Conservation (phyloP, 768 basidiomycete species). For the Scleroderma citrinum region DNA sequence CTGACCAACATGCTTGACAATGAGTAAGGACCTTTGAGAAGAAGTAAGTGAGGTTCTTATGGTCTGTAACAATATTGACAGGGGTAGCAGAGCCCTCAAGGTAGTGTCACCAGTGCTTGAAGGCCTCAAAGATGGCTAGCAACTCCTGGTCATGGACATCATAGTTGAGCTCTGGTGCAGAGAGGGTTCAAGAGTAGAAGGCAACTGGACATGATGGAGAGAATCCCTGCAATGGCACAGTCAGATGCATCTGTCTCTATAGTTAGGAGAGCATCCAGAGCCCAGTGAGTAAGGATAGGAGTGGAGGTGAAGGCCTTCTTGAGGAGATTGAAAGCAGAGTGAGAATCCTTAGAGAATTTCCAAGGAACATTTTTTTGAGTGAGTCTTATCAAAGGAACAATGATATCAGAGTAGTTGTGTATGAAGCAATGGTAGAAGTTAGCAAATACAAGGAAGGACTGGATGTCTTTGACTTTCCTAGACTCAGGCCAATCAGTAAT, state of each 20-base stretch:
- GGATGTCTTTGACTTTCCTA: constrained; percentile 14
- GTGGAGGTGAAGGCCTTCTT: background rate
- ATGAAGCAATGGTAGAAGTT: background rate
- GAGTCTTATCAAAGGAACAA: background rate
- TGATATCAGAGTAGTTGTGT: background rate
- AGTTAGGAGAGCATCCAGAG: background rate
- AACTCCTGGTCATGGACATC: too few species aligned
- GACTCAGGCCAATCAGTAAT: constrained; percentile 29
- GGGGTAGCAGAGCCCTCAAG: constrained; percentile 2
- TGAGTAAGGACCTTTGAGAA: constrained; percentile 4
- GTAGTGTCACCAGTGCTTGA: background rate
- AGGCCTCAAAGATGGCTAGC: background rate
- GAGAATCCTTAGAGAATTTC: too few species aligned
- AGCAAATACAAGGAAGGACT: background rate
- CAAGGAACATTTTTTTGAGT: background rate
- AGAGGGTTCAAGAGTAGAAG: background rate
- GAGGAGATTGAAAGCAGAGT: background rate
- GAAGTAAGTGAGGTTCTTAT: constrained; percentile 13
- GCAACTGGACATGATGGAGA: background rate
- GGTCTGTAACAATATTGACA: constrained; percentile 16
- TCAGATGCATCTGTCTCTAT: background rate
- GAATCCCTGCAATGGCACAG: background rate
- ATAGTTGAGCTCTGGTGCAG: background rate
- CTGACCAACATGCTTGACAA: constrained; percentile 20
- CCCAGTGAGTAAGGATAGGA: too few species aligned